Evolutionary conservation across 805 yeast genomes (phyloP), one percentile per base, ranked within the genome.

Genomic region (Tetrapisispora pingtungensis): DNA sequence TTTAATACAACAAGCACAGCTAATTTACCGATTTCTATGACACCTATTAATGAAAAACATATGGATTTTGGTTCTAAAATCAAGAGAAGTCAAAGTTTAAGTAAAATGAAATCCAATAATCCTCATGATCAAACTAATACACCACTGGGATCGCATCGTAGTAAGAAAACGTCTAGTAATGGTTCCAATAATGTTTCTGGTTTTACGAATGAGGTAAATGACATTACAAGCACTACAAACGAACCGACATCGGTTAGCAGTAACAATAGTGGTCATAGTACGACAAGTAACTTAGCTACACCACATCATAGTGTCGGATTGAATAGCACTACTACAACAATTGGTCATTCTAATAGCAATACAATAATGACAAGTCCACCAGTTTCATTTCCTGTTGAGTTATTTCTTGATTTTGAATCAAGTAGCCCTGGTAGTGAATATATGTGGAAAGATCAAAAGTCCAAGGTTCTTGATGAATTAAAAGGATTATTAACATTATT

Each of bases 1-100:
- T 70, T 79, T 54, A 72, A 78, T 57, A 73, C 79, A 1, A 62
- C 73, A 14, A 72, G 70, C 28, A 69, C 74, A 3, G 67, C 72
- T 7, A 63, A 66, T 44, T 59, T 74, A 3, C 79, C 85, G 1
- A 66, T 79, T 53, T 76, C 85, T 0, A 84, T 84, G 93, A 84
- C 94, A 0, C 94, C 93, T 1, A 78, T 84, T 4, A 73, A 85
- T 2, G 94, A 84, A 52, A 79, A 69, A 44, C 59, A 65, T 33
- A 57, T 52, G 34, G 62, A 57, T 49, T 52, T 57, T 38, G 53
- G 55, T 8, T 46, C 42, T 32, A 52, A 53, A 36, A 31, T 54
- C 1, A 57, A 51, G 42, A 52, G 59, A 40, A 51, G 55, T 8
- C 57, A 50, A 12, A 57, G 61, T 40, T 46, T 50, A 8, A 45